phyloP scores from a whole-genome alignment of 345 rosid species.

The Salix caprea region DNA sequence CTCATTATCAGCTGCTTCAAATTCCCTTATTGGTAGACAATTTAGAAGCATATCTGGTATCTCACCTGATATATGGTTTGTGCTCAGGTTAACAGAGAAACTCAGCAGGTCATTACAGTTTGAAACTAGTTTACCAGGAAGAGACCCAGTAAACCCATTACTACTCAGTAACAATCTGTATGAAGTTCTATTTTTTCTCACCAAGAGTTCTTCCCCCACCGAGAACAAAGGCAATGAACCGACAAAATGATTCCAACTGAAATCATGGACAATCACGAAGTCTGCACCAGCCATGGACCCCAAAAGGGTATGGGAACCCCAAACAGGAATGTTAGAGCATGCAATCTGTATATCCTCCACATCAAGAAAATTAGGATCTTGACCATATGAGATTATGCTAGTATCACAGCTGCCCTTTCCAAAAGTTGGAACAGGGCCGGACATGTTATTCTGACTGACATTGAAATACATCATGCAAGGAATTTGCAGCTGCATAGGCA shows the following conservation, averaged over 20 bases:
- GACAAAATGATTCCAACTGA: conserved; percentile 49
- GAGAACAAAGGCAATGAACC: conserved; percentile 47
- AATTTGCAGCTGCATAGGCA: conserved; percentile 43
- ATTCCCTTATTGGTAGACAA: conserved; percentile 34
- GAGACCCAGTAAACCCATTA: conserved; percentile 44
- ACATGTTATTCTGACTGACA: conserved; percentile 46
- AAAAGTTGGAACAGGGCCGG: conserved; percentile 44
- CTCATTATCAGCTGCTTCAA: conserved; percentile 53
- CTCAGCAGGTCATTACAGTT: conserved; percentile 36
- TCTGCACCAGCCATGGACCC: conserved; percentile 5
- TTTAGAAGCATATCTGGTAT: conserved; percentile 23
- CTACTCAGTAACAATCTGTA: conserved; percentile 49
- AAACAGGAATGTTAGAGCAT: conserved; percentile 23
- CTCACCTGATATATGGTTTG: conserved; percentile 38
- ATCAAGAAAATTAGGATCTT: conserved; percentile 12
- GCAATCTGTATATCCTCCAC: conserved; percentile 35
- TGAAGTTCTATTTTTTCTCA: conserved; percentile 11
- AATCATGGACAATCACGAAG: conserved; percentile 42
- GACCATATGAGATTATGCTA: conserved; percentile 16
- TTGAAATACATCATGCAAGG: conserved; percentile 58
- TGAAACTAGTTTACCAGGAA: conserved; percentile 29
- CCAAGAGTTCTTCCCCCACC: conserved; percentile 34
- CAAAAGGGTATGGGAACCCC: conserved; percentile 27
- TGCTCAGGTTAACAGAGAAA: conserved; percentile 50
- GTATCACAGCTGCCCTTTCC: conserved; percentile 28